Evolutionary conservation across 192 early-diverging fungal species (phyloP), one percentile per base, ranked within the genome.

Genomic region (Kappamyces sp.): DNA sequence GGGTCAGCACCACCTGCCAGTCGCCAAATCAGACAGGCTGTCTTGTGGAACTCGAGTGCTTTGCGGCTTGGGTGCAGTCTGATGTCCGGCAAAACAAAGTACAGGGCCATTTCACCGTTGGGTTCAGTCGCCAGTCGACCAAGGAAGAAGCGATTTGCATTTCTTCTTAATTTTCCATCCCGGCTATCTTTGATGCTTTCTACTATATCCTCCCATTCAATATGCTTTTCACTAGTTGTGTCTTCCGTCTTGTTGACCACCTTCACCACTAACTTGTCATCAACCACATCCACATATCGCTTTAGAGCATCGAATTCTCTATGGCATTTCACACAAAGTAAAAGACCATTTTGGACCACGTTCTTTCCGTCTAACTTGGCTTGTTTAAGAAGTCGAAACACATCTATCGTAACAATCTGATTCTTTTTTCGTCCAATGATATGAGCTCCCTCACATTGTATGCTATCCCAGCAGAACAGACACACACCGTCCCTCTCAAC

Each of bases 271-370:
- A 65, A 36, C 13, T 32, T 46, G 8, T 38, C 46, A 49, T 65
- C 64, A 10, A 49, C 64, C 13, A 63, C 64, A 51, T 65, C 64
- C 35, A 65, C 38, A 47, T 65, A 65, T 4, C n/a, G 39, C n/a
- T 37, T 1, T 0, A 65, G 49, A 8, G 31, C 5, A 23, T 23
- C 23, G 23, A 23, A 23, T 23, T 23, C 23, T 23, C 23, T 23
- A 62, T 65, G 64, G 15, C 64, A 65, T 5, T 0, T 49, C 33
- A 7, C 47, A 55, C 64, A 65, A 10, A 61, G 13, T 12, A 65
- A n/a, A 23, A 65, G 2, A 31, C 64, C 64, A 38, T 65, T 65
- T 33, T 65, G 64, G 0, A 65, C 58, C 41, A 38, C 40, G 35
- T 64, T 49, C 3, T 61, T 49, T 7, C 5, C 5, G 2, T 63